phyloP scores from a whole-genome alignment of 768 basidiomycete genomes.

The Russula lepida region DNA sequence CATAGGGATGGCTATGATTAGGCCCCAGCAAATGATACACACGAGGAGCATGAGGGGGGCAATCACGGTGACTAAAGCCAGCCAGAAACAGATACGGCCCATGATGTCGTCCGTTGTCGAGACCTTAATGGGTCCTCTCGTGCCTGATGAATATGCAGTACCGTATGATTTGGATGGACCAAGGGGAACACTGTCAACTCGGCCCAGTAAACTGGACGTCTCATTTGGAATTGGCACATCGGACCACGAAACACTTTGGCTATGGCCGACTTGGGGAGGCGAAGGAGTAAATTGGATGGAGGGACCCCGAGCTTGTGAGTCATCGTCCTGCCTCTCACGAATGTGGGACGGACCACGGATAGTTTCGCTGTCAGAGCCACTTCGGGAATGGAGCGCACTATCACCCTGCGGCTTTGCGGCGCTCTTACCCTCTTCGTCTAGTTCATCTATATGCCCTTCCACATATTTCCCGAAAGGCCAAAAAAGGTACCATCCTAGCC shows the following conservation, averaged over 20 bases:
- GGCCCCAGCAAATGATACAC: constrained; percentile 89
- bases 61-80: constrained; percentile 64
- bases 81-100: constrained; percentile 78
- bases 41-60: constrained; percentile 84
- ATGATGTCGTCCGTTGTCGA: constrained; percentile 39
- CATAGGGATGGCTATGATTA: constrained; percentile 96
- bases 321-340: constrained; percentile 3
- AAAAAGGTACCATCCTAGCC: constrained; percentile 90
- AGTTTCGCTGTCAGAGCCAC: constrained; percentile 32
- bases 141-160: constrained; percentile 36
- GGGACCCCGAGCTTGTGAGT: neutral
- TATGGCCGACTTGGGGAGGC: constrained; percentile 35
- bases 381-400: constrained; percentile 20
- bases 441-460: constrained; percentile 55
- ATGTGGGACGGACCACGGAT: constrained; percentile 26
- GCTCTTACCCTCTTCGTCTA: constrained; percentile 32
- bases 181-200: constrained; percentile 32
- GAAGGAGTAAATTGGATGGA: constrained; percentile 22
- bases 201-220: constrained; percentile 40
- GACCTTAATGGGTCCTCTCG: constrained; percentile 11
- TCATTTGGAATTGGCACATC: constrained; percentile 35
- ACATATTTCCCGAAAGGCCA: constrained; percentile 99
- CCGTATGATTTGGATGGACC: constrained; percentile 57
- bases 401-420: constrained; percentile 30
- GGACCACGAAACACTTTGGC: constrained; percentile 40